Evolutionary conservation across 768 basidiomycete genomes (phyloP), one percentile per base, ranked within the genome.

Genomic region (Podaxis sp.): DNA sequence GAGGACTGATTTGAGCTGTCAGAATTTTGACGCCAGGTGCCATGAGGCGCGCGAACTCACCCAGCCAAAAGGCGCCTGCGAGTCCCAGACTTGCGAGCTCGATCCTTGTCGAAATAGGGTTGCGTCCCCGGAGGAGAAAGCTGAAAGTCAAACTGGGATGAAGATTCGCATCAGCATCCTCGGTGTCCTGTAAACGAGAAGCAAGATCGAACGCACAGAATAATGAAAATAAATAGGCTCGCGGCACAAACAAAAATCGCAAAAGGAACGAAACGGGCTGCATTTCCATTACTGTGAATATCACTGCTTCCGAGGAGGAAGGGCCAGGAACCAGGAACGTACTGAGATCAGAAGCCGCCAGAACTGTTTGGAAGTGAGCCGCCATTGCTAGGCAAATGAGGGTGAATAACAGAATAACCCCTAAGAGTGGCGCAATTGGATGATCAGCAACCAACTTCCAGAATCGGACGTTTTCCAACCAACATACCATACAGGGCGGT

Each of bases 241-340:
- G 82, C 83, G 44, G 80, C 79, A 68, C 86, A 89, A 47, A 91
- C 89, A 66, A 93, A 93, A 69, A 93, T 82, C 56, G 91, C 87
- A 69, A 91, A 90, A 16, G 91, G 91, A 40, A 93, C 86, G 70
- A 93, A 93, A 76, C 87, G 90, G 75, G 91, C 91, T 93, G 66
- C 6, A 57, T 32, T 48, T 32, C n/a, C 27, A 46, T 27, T 23
- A 25, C 42, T n/a, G 51, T 64, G 42, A 61, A 50, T 61, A 57
- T 59, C 48, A 58, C 35, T 32, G 38, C 53, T 55, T 53, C 65
- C 35, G 60, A 46, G 23, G 52, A 36, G 13, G 54, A 55, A 5
- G n/a, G 28, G 18, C 50, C 42, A 2, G 61, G 38, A 61, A 69
- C 50, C 42, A 2, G 61, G 38, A 61, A 69, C 88, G 70, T 71